Evolutionary conservation across 2,329 filamentous ascomycete species (phyloP).

Genomic region (Ceratocystis cubensis): DNA sequence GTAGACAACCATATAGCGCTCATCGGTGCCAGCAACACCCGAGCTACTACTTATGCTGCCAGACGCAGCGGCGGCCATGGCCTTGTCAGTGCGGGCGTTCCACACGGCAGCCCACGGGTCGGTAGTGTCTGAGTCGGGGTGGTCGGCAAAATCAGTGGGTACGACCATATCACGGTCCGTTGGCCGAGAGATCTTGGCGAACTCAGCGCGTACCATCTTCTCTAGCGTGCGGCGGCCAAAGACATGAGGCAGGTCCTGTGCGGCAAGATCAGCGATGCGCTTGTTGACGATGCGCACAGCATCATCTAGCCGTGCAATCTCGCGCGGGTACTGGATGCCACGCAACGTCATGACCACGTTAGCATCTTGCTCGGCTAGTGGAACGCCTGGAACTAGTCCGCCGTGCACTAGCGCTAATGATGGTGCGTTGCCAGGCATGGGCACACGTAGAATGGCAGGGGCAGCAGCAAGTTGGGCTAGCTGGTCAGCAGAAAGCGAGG

Average conservation of each 20-base stretch:
- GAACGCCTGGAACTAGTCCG: constrained; percentile 65
- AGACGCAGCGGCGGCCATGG: constrained; percentile 15
- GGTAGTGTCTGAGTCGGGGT: constrained; percentile 39
- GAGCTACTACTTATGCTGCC: constrained; percentile 8
- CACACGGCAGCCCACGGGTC: constrained; percentile 55
- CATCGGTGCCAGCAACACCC: constrained; percentile 17
- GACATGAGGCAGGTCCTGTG: constrained; percentile 1
- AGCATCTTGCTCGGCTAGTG: constrained; percentile 58
- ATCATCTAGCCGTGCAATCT: constrained; percentile 29
- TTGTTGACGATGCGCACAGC: constrained; percentile 24
- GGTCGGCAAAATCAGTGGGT: constrained; percentile 35
- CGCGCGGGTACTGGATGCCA: constrained; percentile 48
- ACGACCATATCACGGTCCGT: constrained; percentile 28
- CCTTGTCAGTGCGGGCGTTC: constrained; percentile 38
- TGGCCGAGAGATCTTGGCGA: constrained; percentile 16
- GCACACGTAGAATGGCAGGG: constrained; percentile 63
- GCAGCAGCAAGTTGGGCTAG: constrained; percentile 55
- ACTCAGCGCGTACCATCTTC: constrained; percentile 19
- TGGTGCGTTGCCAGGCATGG: constrained; percentile 40
- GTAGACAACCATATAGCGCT: constrained; percentile 61
- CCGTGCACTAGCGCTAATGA: constrained; percentile 64
- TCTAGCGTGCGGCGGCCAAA: constrained; percentile 18
- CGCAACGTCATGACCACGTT: constrained; percentile 88
- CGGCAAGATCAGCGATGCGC: constrained; percentile 18
- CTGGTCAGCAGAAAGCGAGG: constrained; percentile 44